Evolutionary conservation across 768 basidiomycete species (phyloP).

Genomic region (Psilocybe azurescens): DNA sequence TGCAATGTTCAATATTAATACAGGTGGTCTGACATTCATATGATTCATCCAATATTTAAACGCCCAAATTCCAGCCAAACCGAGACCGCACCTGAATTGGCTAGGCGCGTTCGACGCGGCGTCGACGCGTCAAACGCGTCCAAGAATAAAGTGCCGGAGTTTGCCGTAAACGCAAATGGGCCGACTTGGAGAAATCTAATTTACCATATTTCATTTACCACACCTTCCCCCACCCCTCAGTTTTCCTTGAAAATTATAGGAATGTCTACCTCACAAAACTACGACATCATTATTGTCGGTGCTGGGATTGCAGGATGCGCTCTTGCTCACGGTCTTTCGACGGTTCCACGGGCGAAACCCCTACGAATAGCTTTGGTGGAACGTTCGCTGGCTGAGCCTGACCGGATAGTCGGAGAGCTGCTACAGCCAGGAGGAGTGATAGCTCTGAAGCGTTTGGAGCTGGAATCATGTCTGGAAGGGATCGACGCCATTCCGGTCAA

Average conservation of each 20-base stretch:
- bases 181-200: conserved; percentile 16
- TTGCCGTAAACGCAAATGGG: conserved; percentile 19
- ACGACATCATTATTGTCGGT: conserved; percentile 89
- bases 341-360: conserved; percentile 54
- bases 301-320: conserved; percentile 90
- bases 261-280: conserved; percentile 29
- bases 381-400: conserved; percentile 89
- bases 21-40: neutral
- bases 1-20: neutral
- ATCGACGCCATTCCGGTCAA: conserved; percentile 85
- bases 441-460: conserved; percentile 77
- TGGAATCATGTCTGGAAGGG: conserved; percentile 77
- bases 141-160: conserved; percentile 11
- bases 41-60: neutral
- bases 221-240: neutral
- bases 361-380: conserved; percentile 87
- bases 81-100: conserved; percentile 1
- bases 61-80: conserved; percentile 1
- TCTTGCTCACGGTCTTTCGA: conserved; percentile 84
- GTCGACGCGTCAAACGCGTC: conserved; percentile 13
- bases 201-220: neutral
- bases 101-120: neutral
- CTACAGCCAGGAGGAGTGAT: conserved; percentile 91
- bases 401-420: conserved; percentile 97
- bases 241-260: neutral